phyloP scores from a whole-genome alignment of 2,329 filamentous ascomycete genomes.

The Chaetothyriales sp. region DNA sequence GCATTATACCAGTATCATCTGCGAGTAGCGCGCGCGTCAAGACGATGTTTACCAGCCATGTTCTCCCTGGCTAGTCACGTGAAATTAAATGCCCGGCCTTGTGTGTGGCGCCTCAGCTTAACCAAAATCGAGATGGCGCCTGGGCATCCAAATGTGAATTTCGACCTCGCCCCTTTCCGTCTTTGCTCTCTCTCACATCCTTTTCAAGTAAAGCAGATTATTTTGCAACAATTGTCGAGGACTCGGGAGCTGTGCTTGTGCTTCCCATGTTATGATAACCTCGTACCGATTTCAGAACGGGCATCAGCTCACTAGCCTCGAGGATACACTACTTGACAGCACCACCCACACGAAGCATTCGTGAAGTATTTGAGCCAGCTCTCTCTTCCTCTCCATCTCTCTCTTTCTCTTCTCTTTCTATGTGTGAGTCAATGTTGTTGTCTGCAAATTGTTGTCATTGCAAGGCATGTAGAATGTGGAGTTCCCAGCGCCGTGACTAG shows the following conservation, averaged over 20 bases:
- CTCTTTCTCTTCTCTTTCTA: background rate
- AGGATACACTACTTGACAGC: background rate
- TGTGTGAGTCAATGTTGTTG: background rate
- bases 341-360: background rate
- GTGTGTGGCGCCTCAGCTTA: background rate
- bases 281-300: background rate
- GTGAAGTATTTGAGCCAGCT: background rate
- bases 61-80: too few species aligned
- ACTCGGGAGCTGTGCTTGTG: background rate
- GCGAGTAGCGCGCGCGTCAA: too few species aligned
- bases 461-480: background rate
- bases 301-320: background rate
- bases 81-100: background rate
- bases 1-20: background rate
- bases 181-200: background rate
- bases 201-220: background rate
- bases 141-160: background rate
- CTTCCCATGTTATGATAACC: background rate
- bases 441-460: background rate
- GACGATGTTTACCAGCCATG: too few species aligned
- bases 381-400: background rate
- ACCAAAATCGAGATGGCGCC: background rate
- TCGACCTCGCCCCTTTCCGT: background rate
- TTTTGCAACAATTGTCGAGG: background rate
- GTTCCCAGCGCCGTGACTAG: background rate